Base-by-base conservation (phyloP, 129 eudicot genomes). In the Chrysanthemum seticuspe region DNA sequence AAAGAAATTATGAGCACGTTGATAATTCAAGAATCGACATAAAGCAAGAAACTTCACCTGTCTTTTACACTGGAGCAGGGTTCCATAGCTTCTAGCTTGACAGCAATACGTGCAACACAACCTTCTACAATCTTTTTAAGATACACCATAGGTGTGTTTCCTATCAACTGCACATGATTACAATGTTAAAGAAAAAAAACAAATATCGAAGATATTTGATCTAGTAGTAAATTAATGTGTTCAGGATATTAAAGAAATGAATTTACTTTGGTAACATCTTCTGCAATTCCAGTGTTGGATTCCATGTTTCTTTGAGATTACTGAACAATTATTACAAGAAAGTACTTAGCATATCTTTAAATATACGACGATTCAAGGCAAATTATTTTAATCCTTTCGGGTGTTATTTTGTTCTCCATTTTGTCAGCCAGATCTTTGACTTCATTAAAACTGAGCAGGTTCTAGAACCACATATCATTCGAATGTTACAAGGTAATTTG, bases 31-130 rank as follows among this genome's bases (percentile, higher is more conserved):
- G 51, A 27, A 57, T 52, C 25, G 15, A 53, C 0, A 48, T 11
- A 29, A 62, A 59, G 18, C 10, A 29, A 63, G 59, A 9, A 19
- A 64, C 5, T 16, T 56, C 2, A 84, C 96, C 96, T 86, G 80
- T 89, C 92, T 78, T 89, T 89, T 25, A 89, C 84, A 68, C 96
- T 89, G 10, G 87, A 86, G 72, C 87, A 86, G 16, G 91, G 96
- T 78, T 84, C 84, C 96, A 89, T 89, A 62, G 34, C 77, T 31
- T 89, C 96, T 51, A 89, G 71, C 77, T 86, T 86, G 49, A 88
- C 92, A 49, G 89, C 96, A 69, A 86, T 74, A 52, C 85, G 81
- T 6, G 85, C 88, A 67, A 74, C 87, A 64, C 96, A 89, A 36
- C 92, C 92, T 50, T 84, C 92, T 29, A 82, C 89, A 2, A 84